Base-by-base conservation (phyloP, 2,329 filamentous ascomycete genomes). In the Phaeomoniella chlamydospora region DNA sequence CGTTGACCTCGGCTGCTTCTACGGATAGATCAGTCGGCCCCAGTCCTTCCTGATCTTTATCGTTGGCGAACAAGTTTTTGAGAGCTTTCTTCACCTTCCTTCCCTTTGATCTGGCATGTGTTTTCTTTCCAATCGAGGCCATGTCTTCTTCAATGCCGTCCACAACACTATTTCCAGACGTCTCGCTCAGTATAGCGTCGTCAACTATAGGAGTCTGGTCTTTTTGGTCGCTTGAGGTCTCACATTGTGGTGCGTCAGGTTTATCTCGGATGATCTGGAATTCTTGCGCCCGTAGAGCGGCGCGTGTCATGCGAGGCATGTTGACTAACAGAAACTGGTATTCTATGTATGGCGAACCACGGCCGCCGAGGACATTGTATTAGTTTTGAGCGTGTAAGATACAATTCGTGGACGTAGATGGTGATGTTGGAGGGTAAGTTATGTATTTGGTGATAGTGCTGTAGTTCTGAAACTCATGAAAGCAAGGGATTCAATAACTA, bases 251-350 rank as follows among this genome's bases (percentile, higher is more conserved):
- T 19, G 33, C 29, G 14, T 33, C 13, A 9, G 9, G 9, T 26
- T 26, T n/a, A 26, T 26, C 22, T n/a, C n/a, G 22, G 12, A 29
- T 17, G 15, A 36, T 18, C 12, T 39, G 15, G 22, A 45, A 39
- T 38, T 39, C 37, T 36, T 47, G 45, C 33, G 46, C 46, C 35
- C 45, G 43, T 13, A 47, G 34, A 17, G 46, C 46, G 14, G 46
- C 46, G 35, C 46, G 41, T 29, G 46, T 49, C 36, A 47, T 42
- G 37, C 46, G 46, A 17, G 32, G 18, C 30, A 32, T 32, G 5
- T n/a, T 32, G n/a, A n/a, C n/a, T n/a, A n/a, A n/a, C n/a, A n/a
- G n/a, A n/a, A n/a, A n/a, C n/a, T n/a, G n/a, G n/a, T n/a, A n/a
- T n/a, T n/a, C n/a, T n/a, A n/a, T n/a, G n/a, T n/a, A n/a, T n/a